Evolutionary conservation across 2,329 filamentous ascomycete genomes (phyloP).

Genomic region (Elsinoe australis): DNA sequence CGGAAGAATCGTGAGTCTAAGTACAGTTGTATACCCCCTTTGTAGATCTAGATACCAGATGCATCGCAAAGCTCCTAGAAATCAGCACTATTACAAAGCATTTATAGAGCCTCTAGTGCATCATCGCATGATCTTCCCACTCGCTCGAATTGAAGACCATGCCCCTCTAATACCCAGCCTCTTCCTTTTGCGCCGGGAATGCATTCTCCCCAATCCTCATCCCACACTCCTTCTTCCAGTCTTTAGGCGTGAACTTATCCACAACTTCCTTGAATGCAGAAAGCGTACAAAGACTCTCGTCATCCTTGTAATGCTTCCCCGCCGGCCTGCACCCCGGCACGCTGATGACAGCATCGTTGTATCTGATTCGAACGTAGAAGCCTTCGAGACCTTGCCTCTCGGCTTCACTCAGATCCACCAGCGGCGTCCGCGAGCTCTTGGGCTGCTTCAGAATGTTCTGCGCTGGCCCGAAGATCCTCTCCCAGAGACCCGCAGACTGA

Average conservation of each 20-base stretch:
- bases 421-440: slow-evolving; percentile 44
- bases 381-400: slow-evolving; percentile 58
- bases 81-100: not conserved
- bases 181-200: slow-evolving; percentile 36
- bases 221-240: slow-evolving; percentile 63
- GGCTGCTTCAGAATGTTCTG: slow-evolving; percentile 20
- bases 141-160: too few relatives aligned
- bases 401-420: slow-evolving; percentile 46
- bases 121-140: too few relatives aligned
- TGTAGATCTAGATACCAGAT: slow-evolving; percentile 5
- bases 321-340: slow-evolving; percentile 70
- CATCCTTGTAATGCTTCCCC: slow-evolving; percentile 78
- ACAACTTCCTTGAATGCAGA: slow-evolving; percentile 88
- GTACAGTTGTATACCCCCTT: slow-evolving; percentile 5
- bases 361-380: slow-evolving; percentile 83
- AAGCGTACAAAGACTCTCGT: slow-evolving; percentile 85
- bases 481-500: slow-evolving; percentile 31
- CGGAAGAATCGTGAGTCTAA: too few relatives aligned
- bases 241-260: slow-evolving; percentile 75
- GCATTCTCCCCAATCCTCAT: slow-evolving; percentile 49
- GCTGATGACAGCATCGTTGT: slow-evolving; percentile 76
- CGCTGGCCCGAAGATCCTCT: slow-evolving; percentile 29
- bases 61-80: not conserved
- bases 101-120: too few relatives aligned
- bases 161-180: slow-evolving; percentile 17